Evolutionary conservation across 768 basidiomycete genomes (phyloP), one percentile per base, ranked within the genome.

Genomic region (Boletus tylopilopsis): DNA sequence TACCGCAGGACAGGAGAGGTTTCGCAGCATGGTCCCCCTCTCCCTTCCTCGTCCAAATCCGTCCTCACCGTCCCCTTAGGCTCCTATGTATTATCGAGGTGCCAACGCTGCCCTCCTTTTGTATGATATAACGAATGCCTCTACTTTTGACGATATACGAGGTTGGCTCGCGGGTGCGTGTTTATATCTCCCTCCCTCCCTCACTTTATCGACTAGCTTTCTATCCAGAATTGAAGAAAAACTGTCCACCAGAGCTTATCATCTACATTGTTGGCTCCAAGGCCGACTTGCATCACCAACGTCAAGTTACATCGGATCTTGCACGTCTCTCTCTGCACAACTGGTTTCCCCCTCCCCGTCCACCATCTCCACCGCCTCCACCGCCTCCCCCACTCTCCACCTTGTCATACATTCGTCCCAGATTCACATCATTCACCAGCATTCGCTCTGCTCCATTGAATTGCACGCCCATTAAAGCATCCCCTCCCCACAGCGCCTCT

Each of bases 181-280:
- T 27, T 27, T 34, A 45, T 51, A 19, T n/a, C 22, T 21, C n/a
- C 47, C 33, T 21, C 15, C n/a, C 16, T 41, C 23, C 6, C 42
- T 45, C 40, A 5, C 12, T 22, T 32, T 36, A 49, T 51, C 7
- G 19, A 24, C 36, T 41, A 18, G n/a, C n/a, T 48, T 53, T 56
- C 54, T 34, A 44, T 60, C 56, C 60, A 92, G 90, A 93, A 71
- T 76, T 91, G 56, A 91, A 87, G 80, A 90, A 87, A 78, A 91
- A 92, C 64, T 90, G 89, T 61, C 76, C 86, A 36, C 80, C 86
- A 42, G 91, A 94, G 62, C 78, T 94, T 50, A 85, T 95, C 66
- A 92, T 96, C 61, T 93, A 94, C 69, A 90, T 97, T 61, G 93
- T 96, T 59, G 94, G 94, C 49, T 83, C 94, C 55, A 97, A 97